phyloP scores from a whole-genome alignment of 2,329 filamentous ascomycete species.

The Lasiodiplodia theobromae region DNA sequence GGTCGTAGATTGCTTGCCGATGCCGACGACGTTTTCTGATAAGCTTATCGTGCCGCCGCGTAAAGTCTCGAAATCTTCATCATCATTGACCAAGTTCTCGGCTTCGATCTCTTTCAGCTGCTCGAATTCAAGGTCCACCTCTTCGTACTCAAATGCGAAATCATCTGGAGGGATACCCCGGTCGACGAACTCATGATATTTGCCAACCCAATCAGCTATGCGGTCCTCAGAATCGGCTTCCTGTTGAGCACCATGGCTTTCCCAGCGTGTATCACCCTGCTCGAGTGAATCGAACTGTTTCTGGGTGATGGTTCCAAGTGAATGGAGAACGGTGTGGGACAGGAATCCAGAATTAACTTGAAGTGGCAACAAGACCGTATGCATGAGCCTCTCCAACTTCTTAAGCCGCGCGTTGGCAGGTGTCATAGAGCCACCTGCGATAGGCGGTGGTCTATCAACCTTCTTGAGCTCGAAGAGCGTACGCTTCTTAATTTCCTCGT shows the following conservation, averaged over 20 bases:
- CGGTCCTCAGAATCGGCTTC: slow-evolving; percentile 38
- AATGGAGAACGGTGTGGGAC: slow-evolving; percentile 60
- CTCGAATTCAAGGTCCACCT: slow-evolving; percentile 67
- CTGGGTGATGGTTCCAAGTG: slow-evolving; percentile 65
- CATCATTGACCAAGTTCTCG: slow-evolving; percentile 60
- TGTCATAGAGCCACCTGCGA: slow-evolving; percentile 47
- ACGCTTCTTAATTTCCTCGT: slow-evolving; percentile 64
- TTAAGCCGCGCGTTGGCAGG: slow-evolving; percentile 53
- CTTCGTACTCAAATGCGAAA: slow-evolving; percentile 63
- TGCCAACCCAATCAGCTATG: slow-evolving; percentile 66
- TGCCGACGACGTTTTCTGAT: slow-evolving; percentile 51
- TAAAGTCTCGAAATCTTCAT: slow-evolving; percentile 56
- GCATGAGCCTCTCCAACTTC: slow-evolving; percentile 51
- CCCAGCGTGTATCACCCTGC: slow-evolving; percentile 54
- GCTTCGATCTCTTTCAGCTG: slow-evolving; percentile 67
- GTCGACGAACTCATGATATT: slow-evolving; percentile 56
- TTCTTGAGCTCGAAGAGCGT: slow-evolving; percentile 63
- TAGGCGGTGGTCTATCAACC: slow-evolving; percentile 14
- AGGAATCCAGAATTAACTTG: slow-evolving; percentile 55
- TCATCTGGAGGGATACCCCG: slow-evolving; percentile 56
- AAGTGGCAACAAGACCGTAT: slow-evolving; percentile 53
- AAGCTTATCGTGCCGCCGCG: slow-evolving; percentile 41
- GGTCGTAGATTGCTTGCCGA: slow-evolving; percentile 37
- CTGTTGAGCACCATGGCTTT: slow-evolving; percentile 36
- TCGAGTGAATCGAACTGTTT: slow-evolving; percentile 69